phyloP scores from a whole-genome alignment of 1,284 basidiomycete genomes.

The Neolentinus lepideus region DNA sequence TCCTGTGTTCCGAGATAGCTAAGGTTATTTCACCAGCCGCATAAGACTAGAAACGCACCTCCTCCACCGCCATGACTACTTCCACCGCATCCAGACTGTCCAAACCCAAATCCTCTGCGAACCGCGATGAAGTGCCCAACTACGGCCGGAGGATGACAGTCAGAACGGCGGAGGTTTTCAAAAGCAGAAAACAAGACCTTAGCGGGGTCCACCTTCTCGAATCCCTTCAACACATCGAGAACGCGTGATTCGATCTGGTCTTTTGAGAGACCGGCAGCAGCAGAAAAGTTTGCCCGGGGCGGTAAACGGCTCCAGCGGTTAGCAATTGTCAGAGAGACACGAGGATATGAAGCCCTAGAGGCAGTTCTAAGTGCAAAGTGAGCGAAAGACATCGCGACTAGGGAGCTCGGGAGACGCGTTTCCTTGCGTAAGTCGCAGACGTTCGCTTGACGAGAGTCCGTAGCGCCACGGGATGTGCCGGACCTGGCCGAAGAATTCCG shows the following conservation, averaged over 20 bases:
- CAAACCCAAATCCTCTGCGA: constrained; percentile 86
- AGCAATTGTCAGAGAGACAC: constrained; percentile 21
- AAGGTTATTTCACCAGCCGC: constrained; percentile 1
- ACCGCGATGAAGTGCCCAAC: constrained; percentile 73
- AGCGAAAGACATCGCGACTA: constrained; percentile 31
- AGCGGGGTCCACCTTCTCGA: constrained; percentile 87
- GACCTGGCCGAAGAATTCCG: background rate
- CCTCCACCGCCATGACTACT: constrained; percentile 99
- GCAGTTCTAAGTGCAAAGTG: constrained; percentile 31
- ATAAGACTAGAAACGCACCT: constrained; percentile 47
- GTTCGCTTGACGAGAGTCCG: background rate
- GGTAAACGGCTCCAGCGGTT: constrained; percentile 24
- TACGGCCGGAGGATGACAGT: constrained; percentile 23
- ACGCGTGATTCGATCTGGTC: constrained; percentile 80
- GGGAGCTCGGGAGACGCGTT: background rate
- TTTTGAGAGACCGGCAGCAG: constrained; percentile 66
- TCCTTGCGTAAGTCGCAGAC: background rate
- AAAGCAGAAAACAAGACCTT: constrained; percentile 53
- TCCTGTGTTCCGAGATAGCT: constrained; percentile 41
- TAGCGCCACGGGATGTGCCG: background rate
- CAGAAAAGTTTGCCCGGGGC: constrained; percentile 63
- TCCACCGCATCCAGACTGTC: constrained; percentile 98
- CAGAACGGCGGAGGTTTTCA: constrained; percentile 1
- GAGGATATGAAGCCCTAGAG: constrained; percentile 14
- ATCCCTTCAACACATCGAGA: constrained; percentile 85